phyloP scores from a whole-genome alignment of 345 rosid genomes.

The Brassica incana region DNA sequence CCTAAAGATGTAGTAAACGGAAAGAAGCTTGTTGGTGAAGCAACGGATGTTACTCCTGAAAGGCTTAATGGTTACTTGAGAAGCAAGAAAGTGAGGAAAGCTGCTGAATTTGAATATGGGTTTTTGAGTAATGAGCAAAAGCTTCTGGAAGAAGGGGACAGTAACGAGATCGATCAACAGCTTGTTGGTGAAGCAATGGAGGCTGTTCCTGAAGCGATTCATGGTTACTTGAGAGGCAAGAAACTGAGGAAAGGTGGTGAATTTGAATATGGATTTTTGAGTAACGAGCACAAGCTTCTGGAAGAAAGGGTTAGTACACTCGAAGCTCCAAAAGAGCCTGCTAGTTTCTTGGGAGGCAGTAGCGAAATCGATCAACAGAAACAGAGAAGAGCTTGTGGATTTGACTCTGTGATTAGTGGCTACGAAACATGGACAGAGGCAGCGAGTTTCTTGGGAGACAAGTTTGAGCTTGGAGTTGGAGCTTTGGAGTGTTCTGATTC shows the following conservation, averaged over 20 bases:
- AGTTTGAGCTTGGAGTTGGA: neutral
- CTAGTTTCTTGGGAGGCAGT: conserved; percentile 7
- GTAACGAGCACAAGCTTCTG: neutral
- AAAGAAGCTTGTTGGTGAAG: conserved; percentile 32
- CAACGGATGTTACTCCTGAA: conserved; percentile 25
- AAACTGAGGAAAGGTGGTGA: conserved; percentile 17
- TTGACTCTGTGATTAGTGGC: neutral
- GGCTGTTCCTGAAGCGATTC: conserved; percentile 27
- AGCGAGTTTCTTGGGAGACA: neutral
- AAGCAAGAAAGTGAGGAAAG: conserved; percentile 28
- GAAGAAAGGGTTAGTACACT: neutral
- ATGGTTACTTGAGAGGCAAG: conserved; percentile 35
- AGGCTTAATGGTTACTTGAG: conserved; percentile 29
- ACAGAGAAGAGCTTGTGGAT: neutral
- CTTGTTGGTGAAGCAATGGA: conserved; percentile 31
- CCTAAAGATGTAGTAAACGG: conserved; percentile 30
- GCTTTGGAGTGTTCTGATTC: neutral
- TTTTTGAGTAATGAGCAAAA: neutral
- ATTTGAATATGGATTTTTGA: neutral
- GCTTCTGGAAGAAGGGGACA: neutral
- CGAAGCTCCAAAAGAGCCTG: neutral
- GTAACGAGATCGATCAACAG: neutral
- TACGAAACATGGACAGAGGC: neutral
- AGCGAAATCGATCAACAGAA: neutral
- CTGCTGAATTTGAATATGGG: conserved; percentile 16